Base-by-base conservation (phyloP, 2,329 filamentous ascomycete genomes). In the Aureobasidium uvarum region DNA sequence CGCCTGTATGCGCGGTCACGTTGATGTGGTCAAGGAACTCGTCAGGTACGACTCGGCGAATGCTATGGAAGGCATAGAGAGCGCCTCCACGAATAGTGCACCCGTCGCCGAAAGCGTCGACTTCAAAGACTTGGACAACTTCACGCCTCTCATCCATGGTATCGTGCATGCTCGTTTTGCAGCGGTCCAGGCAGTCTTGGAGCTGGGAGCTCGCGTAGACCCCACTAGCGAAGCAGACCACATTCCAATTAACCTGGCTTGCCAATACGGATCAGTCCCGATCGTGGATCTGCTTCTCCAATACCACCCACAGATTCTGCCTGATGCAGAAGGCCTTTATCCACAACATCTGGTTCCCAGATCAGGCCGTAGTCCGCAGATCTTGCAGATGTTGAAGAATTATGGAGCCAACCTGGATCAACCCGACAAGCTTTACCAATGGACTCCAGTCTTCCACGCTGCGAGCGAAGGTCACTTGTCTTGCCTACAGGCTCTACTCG, bases 271-370 rank as follows among this genome's bases (percentile, higher is more conserved):
- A 2, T 95, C 92, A 0, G 81, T 92, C 28, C 85, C 88, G 16
- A 94, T 96, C 67, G 91, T 96, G 18, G 88, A 93, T 73, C 83
- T 96, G 67, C 85, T 99, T 0, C 81, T 99, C 59, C 88, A 90
- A 71, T 87, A 91, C 70, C 87, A 89, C 10, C 92, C 94, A 6
- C 84, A 86, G 65, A 89, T 99, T 66, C 81, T 97, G n/a, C 89
- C 95, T 10, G 95, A 99, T 77, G 95, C 95, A 2, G 95, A 99
- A 80, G 95, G 95, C 1, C 81, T 99, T 13, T 99, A 91, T 74
- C 95, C 95, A n/a, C 95, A 98, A 74, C 95, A 99, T 78, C 85
- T 98, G 39, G 94, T 98, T 23, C 94, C 95, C 28, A 86, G 95
- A 64, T 95, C 94, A 36, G 92, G 92, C 2, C 88, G 93, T 73